phyloP scores from a whole-genome alignment of 1,284 basidiomycete genomes.

The Austropuccinia psidii region DNA sequence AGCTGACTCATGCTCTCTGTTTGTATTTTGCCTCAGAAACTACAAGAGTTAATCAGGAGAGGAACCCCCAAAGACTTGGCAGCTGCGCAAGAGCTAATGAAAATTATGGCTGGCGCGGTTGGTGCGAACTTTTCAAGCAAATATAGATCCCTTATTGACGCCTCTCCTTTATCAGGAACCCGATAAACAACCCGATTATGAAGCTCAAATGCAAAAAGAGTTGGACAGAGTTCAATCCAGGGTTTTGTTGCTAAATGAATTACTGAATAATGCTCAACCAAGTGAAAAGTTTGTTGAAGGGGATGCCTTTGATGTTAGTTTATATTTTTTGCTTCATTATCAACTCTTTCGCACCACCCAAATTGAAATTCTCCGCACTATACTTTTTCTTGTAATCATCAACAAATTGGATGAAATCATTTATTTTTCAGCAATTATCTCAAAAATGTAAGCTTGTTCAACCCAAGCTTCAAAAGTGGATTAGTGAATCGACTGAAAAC shows the following conservation, averaged over 20 bases:
- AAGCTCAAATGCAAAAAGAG: constrained; percentile 76
- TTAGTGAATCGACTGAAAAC: constrained; percentile 73
- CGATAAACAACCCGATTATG: constrained; percentile 85
- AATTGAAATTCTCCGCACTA: neutral
- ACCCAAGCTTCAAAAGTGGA: constrained; percentile 96
- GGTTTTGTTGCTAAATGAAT: constrained; percentile 86
- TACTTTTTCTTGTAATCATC: too few species aligned
- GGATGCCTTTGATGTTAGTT: constrained; percentile 80
- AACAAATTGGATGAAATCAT: neutral
- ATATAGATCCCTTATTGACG: neutral
- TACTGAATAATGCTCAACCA: constrained; percentile 77
- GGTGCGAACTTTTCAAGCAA: constrained; percentile 39
- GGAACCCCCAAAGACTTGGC: constrained; percentile 92
- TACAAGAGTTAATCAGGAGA: constrained; percentile 93
- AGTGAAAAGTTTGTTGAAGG: constrained; percentile 55
- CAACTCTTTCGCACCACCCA: constrained; percentile 1
- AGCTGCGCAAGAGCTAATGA: constrained; percentile 97
- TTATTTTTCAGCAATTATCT: constrained; percentile 68
- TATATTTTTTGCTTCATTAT: neutral
- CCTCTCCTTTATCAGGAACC: constrained; percentile 59
- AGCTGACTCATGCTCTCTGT: neutral
- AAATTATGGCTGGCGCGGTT: constrained; percentile 78
- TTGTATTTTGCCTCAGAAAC: constrained; percentile 55
- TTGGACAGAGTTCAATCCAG: constrained; percentile 91
- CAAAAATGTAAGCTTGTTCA: constrained; percentile 71